Conservation (phyloP, 768 basidiomycete genomes). For the Pisolithus microcarpus region DNA sequence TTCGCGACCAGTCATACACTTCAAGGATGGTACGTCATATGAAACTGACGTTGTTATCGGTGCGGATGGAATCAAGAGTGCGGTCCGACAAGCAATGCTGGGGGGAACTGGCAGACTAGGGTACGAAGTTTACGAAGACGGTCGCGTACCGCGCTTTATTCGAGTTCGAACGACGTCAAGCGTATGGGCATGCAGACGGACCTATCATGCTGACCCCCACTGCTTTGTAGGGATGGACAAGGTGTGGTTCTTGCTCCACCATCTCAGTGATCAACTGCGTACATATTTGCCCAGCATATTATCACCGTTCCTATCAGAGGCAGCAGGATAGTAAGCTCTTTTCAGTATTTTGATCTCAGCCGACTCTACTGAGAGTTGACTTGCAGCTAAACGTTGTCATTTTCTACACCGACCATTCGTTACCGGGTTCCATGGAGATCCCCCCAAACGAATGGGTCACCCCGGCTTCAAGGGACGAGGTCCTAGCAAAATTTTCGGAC, state of each 20-base stretch:
- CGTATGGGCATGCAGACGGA: conserved; percentile 38
- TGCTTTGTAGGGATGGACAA: conserved; percentile 41
- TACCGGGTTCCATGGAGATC: conserved; percentile 22
- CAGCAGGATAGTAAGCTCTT: conserved; percentile 30
- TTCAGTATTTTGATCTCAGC: background rate
- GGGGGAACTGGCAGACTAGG: conserved; percentile 17
- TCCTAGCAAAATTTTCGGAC: conserved; percentile 36
- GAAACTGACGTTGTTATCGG: conserved; percentile 45
- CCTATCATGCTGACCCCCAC: conserved; percentile 28
- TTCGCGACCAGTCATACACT: conserved; percentile 32
- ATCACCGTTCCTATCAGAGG: conserved; percentile 45
- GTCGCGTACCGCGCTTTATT: conserved; percentile 46
- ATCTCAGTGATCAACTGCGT: too few relatives aligned
- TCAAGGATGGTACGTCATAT: conserved; percentile 41
- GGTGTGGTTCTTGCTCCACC: conserved; percentile 22
- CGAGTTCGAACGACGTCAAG: conserved; percentile 31
- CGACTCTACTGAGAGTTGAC: background rate
- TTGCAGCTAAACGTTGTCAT: conserved; percentile 42
- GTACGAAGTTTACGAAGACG: conserved; percentile 38
- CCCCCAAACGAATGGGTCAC: conserved; percentile 36
- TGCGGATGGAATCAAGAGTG: conserved; percentile 30
- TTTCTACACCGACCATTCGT: conserved; percentile 30
- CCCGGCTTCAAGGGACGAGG: conserved; percentile 33
- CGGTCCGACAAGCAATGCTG: conserved; percentile 32
- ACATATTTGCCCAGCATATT: conserved; percentile 35